Evolutionary conservation across 2,329 filamentous ascomycete species (phyloP).

Genomic region (Cylindrodendrum hubeiense): DNA sequence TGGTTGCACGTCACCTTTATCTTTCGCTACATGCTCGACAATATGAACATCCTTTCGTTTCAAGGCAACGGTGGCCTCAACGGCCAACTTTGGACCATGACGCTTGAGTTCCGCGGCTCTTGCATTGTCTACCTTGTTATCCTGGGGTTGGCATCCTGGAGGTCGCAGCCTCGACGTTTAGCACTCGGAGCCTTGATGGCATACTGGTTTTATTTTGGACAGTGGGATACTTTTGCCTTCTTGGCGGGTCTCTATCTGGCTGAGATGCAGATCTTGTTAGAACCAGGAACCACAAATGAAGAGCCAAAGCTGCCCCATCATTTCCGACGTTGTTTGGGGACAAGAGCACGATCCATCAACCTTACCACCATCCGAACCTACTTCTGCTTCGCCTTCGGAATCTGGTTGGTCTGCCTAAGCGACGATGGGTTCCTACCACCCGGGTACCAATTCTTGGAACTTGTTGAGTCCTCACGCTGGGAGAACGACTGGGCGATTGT

Average conservation of each 20-base stretch:
- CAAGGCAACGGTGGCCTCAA: conserved; percentile 25
- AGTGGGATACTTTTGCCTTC: conserved; percentile 24
- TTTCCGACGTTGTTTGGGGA: not conserved
- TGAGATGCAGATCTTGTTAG: conserved; percentile 19
- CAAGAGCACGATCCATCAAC: conserved; percentile 2
- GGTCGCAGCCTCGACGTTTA: conserved; percentile 15
- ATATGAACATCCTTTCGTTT: conserved; percentile 21
- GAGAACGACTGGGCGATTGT: conserved; percentile 24
- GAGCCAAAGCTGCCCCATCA: conserved; percentile 17
- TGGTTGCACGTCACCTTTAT: conserved; percentile 26
- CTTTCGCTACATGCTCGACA: conserved; percentile 30
- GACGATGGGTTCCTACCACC: conserved; percentile 22
- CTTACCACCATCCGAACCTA: conserved; percentile 9
- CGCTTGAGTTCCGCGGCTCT: conserved; percentile 26
- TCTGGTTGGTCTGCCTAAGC: conserved; percentile 26
- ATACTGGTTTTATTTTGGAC: conserved; percentile 29
- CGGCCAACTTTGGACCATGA: conserved; percentile 28
- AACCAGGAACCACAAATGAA: not conserved
- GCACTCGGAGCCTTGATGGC: conserved; percentile 12
- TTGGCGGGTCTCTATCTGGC: conserved; percentile 25
- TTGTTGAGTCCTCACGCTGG: conserved; percentile 21
- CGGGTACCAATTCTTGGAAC: conserved; percentile 21
- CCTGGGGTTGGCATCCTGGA: conserved; percentile 20
- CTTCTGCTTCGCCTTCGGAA: conserved; percentile 17
- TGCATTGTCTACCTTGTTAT: conserved; percentile 26